Conservation (phyloP, 1,284 basidiomycete genomes). For the Somion occarium region DNA sequence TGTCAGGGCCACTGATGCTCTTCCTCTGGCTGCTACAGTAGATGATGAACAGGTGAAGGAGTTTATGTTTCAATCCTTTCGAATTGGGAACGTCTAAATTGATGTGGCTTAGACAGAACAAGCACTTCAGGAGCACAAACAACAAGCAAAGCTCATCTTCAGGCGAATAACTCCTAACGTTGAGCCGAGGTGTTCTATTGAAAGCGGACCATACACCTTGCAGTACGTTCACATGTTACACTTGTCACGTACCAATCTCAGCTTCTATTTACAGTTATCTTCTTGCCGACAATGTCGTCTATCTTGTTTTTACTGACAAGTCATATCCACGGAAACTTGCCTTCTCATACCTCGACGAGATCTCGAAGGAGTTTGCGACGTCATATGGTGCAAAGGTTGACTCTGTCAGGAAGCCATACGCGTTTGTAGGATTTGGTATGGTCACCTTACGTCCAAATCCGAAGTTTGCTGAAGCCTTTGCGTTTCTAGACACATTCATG, state of each 20-base stretch:
- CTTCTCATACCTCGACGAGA: conserved; percentile 96
- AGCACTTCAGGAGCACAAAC: conserved; percentile 94
- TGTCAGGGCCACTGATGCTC: conserved; percentile 85
- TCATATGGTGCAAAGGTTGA: conserved; percentile 93
- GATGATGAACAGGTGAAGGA: conserved; percentile 85
- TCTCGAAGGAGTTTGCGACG: conserved; percentile 91
- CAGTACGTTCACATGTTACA: conserved; percentile 57
- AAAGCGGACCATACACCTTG: conserved; percentile 90
- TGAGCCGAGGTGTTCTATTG: conserved; percentile 95
- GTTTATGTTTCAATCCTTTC: conserved; percentile 2
- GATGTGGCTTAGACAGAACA: conserved; percentile 71
- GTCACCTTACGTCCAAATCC: background rate
- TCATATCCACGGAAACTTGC: conserved; percentile 97
- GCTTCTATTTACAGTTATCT: conserved; percentile 70
- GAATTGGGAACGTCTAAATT: background rate
- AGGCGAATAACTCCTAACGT: conserved; percentile 89
- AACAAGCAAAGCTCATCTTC: conserved; percentile 96
- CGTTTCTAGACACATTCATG: conserved; percentile 88
- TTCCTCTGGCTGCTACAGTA: conserved; percentile 91
- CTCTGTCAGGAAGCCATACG: conserved; percentile 83
- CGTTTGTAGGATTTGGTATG: conserved; percentile 93
- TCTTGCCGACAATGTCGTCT: conserved; percentile 90
- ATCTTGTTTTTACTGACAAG: conserved; percentile 93
- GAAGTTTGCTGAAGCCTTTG: background rate
- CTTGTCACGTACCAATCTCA: conserved; percentile 6